Percentiles rank a stretch among this genome's conserved stretches.
Evolutionary conservation across 257 asterid species (phyloP).

Genomic region (Solanum infundibuliforme): DNA sequence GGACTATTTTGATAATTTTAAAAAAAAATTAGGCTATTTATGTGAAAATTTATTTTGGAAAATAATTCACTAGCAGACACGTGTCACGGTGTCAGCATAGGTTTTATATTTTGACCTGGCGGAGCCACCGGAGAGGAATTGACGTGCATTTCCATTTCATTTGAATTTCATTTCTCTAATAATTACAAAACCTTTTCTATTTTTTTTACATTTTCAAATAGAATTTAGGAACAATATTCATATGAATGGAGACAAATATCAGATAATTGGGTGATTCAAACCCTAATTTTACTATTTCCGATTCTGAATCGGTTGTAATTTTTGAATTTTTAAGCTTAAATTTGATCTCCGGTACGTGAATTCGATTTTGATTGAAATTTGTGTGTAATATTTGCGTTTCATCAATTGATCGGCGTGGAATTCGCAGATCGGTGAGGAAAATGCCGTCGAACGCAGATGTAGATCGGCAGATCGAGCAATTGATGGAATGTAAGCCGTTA

Average conservation of each 20-base stretch:
- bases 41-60: not conserved
- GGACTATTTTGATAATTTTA: not conserved
- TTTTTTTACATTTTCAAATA: not conserved
- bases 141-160: not conserved
- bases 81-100: not conserved
- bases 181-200: not conserved
- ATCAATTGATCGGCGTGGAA: not conserved
- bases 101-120: not conserved
- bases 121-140: not conserved
- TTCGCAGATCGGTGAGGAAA: constrained; percentile 15
- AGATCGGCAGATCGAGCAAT: constrained; percentile 76
- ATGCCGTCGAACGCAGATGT: constrained; percentile 59
- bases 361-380: not conserved
- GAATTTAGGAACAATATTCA: not conserved
- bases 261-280: not conserved
- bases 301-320: not conserved
- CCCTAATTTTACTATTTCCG: not conserved
- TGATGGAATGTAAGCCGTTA: constrained; percentile 91
- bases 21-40: not conserved
- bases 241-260: not conserved
- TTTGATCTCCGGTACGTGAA: not conserved
- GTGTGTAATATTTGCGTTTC: not conserved
- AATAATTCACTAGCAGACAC: not conserved
- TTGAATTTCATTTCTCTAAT: not conserved
- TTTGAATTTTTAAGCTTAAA: not conserved